phyloP scores from a whole-genome alignment of 2,329 filamentous ascomycete species.

The Scedosporium dehoogii region DNA sequence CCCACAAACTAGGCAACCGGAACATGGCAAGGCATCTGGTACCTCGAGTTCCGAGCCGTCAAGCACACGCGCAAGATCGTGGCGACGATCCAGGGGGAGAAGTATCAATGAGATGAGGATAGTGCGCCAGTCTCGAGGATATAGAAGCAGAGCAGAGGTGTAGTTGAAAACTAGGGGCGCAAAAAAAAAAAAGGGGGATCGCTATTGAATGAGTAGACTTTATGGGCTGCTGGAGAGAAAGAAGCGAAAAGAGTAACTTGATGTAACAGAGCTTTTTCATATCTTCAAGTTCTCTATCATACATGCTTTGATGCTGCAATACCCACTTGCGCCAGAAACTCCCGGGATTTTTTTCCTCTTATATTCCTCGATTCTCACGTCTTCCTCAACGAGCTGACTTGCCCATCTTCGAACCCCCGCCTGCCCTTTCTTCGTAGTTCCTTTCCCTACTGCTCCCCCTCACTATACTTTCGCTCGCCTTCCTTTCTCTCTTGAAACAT shows the following conservation, averaged over 20 bases:
- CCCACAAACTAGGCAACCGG: slow-evolving; percentile 38
- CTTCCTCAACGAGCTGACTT: no score
- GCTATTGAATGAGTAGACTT: neutral
- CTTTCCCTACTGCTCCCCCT: neutral
- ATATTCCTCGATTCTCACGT: neutral
- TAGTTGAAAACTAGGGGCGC: neutral
- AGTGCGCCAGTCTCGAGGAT: neutral
- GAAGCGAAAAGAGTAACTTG: neutral
- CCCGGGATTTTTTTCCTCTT: neutral
- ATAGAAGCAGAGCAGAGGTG: neutral
- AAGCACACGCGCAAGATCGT: slow-evolving; percentile 76
- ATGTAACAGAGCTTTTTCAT: neutral
- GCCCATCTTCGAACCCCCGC: no score
- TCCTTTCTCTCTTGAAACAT: neutral
- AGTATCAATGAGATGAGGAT: slow-evolving; percentile 16
- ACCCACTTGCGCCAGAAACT: neutral
- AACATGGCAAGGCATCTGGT: slow-evolving; percentile 87
- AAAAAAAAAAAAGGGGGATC: neutral
- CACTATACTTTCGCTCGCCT: neutral
- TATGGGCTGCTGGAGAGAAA: neutral
- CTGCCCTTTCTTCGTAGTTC: neutral
- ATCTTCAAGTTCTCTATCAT: neutral
- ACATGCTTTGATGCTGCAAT: neutral
- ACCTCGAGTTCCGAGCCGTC: slow-evolving; percentile 72
- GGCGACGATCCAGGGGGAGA: slow-evolving; percentile 89